A percentile compares a stretch with the other conserved stretches of the same genome.
Evolutionary conservation across 1,284 basidiomycete species (phyloP).

Genomic region (Puccinia coronata): DNA sequence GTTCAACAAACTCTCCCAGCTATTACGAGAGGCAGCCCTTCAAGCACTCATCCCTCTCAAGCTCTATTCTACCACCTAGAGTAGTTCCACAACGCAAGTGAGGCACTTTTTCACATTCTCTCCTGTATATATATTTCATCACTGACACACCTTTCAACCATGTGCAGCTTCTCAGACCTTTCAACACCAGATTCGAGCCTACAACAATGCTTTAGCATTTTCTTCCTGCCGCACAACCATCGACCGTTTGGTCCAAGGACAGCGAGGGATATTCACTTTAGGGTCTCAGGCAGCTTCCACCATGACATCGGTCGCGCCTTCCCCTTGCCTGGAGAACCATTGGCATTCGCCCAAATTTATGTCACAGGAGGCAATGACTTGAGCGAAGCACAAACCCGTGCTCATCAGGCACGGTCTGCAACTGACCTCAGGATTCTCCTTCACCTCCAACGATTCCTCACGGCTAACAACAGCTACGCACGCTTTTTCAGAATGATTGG

Average conservation of each 20-base stretch:
- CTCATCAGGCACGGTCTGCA: neutral
- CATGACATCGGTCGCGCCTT: neutral
- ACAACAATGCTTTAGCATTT: neutral
- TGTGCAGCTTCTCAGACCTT: too few relatives aligned
- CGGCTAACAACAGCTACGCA: neutral
- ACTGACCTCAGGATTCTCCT: neutral
- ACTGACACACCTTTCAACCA: too few relatives aligned
- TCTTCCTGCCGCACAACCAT: neutral
- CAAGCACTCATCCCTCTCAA: too few relatives aligned
- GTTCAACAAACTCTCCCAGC: too few relatives aligned
- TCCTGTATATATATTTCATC: too few relatives aligned
- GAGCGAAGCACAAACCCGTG: neutral
- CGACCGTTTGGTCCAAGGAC: neutral
- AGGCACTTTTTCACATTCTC: too few relatives aligned
- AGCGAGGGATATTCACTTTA: neutral
- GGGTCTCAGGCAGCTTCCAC: neutral
- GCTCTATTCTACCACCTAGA: too few relatives aligned
- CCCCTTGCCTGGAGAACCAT: neutral
- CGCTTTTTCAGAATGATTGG: neutral
- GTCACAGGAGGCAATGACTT: neutral
- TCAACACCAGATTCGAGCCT: too few relatives aligned
- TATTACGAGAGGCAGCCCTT: too few relatives aligned
- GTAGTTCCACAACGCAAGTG: too few relatives aligned
- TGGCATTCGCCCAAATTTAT: slow-evolving; percentile 25
- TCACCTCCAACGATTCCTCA: neutral